These are phyloP conservation scores for Microstroma glucosiphilum DNA, from an alignment of 1,284 basidiomycete species.

Conservation along the genomic window DNA sequence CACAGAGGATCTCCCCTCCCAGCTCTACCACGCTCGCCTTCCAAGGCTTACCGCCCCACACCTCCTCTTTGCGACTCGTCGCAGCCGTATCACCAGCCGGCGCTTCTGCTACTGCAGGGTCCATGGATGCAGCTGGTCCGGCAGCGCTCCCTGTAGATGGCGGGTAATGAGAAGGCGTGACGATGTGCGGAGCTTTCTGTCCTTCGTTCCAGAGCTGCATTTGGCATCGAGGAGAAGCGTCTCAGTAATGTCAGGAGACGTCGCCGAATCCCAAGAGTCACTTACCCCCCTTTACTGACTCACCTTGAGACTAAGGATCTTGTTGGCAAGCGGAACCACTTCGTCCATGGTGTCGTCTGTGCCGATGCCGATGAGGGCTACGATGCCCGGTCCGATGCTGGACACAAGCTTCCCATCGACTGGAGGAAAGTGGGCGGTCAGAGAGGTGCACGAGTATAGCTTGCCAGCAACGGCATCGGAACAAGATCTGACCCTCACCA, in stretches of 20 bases:
- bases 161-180: constrained; percentile 20
- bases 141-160: not conserved
- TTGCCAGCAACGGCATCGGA: not conserved
- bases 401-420: constrained; percentile 42
- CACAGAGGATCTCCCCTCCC: constrained; percentile 26
- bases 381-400: constrained; percentile 41
- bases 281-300: not conserved
- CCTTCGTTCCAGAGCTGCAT: constrained; percentile 36
- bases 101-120: not conserved
- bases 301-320: constrained; percentile 33
- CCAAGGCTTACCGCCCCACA: constrained; percentile 38
- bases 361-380: constrained; percentile 40
- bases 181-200: constrained; percentile 20
- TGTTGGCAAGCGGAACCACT: constrained; percentile 26
- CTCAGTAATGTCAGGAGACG: no score
- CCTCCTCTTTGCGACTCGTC: constrained; percentile 15
- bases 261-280: no score
- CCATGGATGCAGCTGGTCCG: not conserved
- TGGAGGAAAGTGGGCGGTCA: constrained; percentile 6
- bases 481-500: constrained; percentile 18
- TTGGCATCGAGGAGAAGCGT: not conserved
- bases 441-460: not conserved
- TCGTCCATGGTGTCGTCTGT: constrained; percentile 39
- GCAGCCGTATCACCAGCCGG: no score
- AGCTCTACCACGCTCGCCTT: constrained; percentile 35